A percentile compares a stretch with the other conserved stretches of the same genome.
phyloP scores from a whole-genome alignment of 164 flowering plant species.

The Dillenia suffruticosa region DNA sequence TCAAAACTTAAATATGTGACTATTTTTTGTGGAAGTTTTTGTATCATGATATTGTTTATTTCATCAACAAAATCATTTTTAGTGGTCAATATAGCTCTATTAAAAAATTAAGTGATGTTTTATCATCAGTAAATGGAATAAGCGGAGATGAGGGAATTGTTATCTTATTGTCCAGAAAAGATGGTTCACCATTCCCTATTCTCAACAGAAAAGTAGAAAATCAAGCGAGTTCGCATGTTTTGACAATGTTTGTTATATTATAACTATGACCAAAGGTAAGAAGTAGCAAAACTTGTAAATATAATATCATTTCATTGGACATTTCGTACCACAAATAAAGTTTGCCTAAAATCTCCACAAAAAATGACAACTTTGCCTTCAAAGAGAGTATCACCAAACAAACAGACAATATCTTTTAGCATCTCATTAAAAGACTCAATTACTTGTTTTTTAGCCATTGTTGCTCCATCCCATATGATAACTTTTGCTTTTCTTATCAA shows the following conservation, averaged over 20 bases:
- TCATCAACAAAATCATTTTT: no score
- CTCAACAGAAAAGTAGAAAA: constrained; percentile 7
- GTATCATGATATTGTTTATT: no score
- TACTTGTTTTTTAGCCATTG: constrained; percentile 6
- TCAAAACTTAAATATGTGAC: background rate
- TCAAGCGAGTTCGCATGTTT: background rate
- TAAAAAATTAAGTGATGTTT: background rate
- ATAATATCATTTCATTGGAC: background rate
- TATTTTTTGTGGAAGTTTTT: no score
- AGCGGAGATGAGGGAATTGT: background rate
- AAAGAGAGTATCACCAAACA: background rate
- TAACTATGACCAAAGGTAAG: background rate
- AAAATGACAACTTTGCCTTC: constrained; percentile 7
- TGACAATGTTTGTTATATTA: background rate
- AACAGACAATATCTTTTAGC: constrained; percentile 4
- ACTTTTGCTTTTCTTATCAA: background rate
- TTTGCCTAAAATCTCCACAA: constrained; percentile 11
- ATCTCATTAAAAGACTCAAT: constrained; percentile 4
- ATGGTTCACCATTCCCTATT: constrained; percentile 3
- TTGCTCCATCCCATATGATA: constrained; percentile 10
- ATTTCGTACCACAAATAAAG: constrained; percentile 1
- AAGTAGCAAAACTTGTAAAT: background rate
- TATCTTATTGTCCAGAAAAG: background rate
- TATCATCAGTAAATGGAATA: constrained; percentile 1
- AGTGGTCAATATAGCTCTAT: background rate